Conservation (phyloP, 352 stramenopile species). For the Blastocystis sp. region DNA sequence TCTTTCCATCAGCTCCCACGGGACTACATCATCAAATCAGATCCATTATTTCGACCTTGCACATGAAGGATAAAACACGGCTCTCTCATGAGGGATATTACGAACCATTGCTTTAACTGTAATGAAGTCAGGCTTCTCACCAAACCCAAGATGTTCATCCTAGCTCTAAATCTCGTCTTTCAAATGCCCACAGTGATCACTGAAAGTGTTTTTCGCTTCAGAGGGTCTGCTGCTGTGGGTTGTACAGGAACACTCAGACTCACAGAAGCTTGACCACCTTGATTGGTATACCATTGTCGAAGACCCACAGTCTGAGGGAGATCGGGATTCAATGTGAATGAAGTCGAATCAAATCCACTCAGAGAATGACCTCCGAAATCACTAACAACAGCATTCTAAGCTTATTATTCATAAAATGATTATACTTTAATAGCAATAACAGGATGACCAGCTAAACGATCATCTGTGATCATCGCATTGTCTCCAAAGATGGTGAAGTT, state of each 20-base stretch:
- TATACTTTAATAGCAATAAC: conserved; percentile 52
- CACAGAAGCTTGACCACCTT: background rate
- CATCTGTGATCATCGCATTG: conserved; percentile 47
- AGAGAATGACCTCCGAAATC: conserved; percentile 53
- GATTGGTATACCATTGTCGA: conserved; percentile 1
- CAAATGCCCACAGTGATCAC: background rate
- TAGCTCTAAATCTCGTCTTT: background rate
- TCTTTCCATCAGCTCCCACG: background rate
- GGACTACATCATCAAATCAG: background rate
- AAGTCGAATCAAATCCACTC: conserved; percentile 32
- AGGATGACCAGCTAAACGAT: background rate
- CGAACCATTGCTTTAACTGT: conserved; percentile 58
- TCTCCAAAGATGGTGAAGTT: conserved; percentile 44
- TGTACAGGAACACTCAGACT: conserved; percentile 14
- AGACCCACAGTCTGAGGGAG: background rate
- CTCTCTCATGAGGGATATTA: conserved; percentile 29
- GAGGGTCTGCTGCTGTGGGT: background rate
- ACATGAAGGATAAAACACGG: conserved; percentile 21
- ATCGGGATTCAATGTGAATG: conserved; percentile 18
- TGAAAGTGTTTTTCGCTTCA: conserved; percentile 16
- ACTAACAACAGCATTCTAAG: conserved; percentile 6
- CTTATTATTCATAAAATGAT: background rate
- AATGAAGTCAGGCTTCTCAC: conserved; percentile 29
- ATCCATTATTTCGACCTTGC: background rate
- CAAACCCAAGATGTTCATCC: conserved; percentile 36